These are phyloP conservation scores for Phytopythium litorale DNA, from an alignment of 352 stramenopile species.

Conservation along the genomic window DNA sequence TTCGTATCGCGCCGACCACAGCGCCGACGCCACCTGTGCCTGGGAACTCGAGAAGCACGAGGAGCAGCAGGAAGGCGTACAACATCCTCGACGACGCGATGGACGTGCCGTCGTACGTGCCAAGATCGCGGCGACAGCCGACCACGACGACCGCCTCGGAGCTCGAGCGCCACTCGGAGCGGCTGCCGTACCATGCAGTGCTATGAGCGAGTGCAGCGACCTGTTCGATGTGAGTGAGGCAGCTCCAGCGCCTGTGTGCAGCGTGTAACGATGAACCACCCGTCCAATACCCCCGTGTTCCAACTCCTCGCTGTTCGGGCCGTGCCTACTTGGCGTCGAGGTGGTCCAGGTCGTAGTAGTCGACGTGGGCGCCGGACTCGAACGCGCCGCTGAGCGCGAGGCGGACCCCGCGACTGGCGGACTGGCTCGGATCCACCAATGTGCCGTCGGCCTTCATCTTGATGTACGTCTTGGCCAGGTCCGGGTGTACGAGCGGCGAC, in stretches of 20 bases:
- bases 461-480: slow-evolving; percentile 38
- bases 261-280: neutral
- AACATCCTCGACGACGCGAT: neutral
- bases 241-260: neutral
- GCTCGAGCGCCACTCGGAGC: neutral
- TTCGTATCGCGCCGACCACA: neutral
- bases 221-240: neutral
- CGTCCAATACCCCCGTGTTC: neutral
- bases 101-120: neutral
- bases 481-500: slow-evolving; percentile 29
- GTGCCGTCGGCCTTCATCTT: slow-evolving; percentile 51
- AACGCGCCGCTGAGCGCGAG: slow-evolving; percentile 48
- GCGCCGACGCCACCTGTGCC: neutral
- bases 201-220: neutral
- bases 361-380: slow-evolving; percentile 62
- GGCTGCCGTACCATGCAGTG: neutral
- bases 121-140: neutral
- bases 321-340: slow-evolving; percentile 7
- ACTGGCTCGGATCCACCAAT: slow-evolving; percentile 48
- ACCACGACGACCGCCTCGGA: neutral
- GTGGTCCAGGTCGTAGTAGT: slow-evolving; percentile 67
- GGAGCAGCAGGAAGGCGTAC: neutral
- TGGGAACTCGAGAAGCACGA: neutral
- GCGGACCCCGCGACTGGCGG: slow-evolving; percentile 54
- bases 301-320: neutral